Evolutionary conservation across 108 stramenopile species (phyloP).

Genomic region (Nitzschia sp.): DNA sequence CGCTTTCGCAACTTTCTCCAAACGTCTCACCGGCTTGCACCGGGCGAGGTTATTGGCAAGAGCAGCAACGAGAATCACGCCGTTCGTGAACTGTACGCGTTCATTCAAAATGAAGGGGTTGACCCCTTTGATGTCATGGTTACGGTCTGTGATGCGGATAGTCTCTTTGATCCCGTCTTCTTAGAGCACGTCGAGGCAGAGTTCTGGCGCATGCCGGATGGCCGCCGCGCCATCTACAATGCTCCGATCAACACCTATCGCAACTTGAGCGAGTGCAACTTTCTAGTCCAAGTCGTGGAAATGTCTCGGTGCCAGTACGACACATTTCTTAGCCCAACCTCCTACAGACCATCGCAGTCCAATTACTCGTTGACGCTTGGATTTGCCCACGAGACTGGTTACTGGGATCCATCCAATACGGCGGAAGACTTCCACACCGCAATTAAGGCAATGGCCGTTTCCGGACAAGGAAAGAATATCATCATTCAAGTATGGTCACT

Average conservation of each 20-base stretch:
- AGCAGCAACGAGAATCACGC: constrained; percentile 30
- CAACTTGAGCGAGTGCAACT: constrained; percentile 21
- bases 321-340: constrained; percentile 4
- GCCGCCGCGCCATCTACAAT: constrained; percentile 19
- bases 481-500: constrained; percentile 19
- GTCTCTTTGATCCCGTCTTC: constrained; percentile 21
- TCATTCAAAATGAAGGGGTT: not conserved
- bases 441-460: constrained; percentile 26
- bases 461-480: constrained; percentile 17
- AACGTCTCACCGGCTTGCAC: constrained; percentile 8
- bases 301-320: constrained; percentile 18
- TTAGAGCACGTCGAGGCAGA: constrained; percentile 27
- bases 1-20: constrained; percentile 17
- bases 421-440: constrained; percentile 21
- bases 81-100: constrained; percentile 9
- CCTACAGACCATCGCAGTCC: constrained; percentile 18
- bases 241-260: constrained; percentile 30
- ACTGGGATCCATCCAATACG: constrained; percentile 23
- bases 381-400: constrained; percentile 16
- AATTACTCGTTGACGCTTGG: constrained; percentile 31
- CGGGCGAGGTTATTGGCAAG: constrained; percentile 17
- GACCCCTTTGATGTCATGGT: constrained; percentile 28
- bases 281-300: constrained; percentile 16
- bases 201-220: constrained; percentile 19
- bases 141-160: constrained; percentile 19